Evolutionary conservation across 2,329 filamentous ascomycete genomes (phyloP), one percentile per base, ranked within the genome.

Genomic region (Seiridium cupressi): DNA sequence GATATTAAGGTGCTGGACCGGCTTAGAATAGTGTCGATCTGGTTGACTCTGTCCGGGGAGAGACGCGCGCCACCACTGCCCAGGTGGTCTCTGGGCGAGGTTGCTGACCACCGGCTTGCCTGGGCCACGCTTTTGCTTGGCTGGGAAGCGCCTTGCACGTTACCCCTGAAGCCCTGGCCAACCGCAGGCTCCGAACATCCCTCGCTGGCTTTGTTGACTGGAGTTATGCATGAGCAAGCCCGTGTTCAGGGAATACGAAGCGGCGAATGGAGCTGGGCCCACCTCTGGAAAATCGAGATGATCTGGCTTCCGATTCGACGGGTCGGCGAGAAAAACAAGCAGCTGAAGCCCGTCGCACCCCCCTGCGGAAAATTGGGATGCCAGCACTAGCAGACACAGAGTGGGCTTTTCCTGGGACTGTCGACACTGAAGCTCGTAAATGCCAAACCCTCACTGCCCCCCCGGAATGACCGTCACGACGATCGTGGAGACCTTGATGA

Each of bases 171-270:
- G 31, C 51, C 54, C 44, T 47, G 55, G n/a, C 44, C 34, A 36
- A 35, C 42, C 44, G 40, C 44, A 47, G 7, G 5, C 44, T 10
- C 46, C 42, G 40, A 38, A 44, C 11, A 34, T 35, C 49, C 11
- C n/a, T 10, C 18, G 51, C 36, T 18, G n/a, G 40, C 36, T 32
- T 55, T 55, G 51, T 55, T 55, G 51, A 55, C 51, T 55, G 51
- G 36, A 44, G 38, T 55, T 57, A 49, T 58, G 57, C 57, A 59
- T 59, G 44, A 54, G 62, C 61, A 58, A 57, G 54, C 58, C 56
- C 61, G 59, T 59, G 64, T 64, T 55, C 60, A 62, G 59, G 59
- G 51, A 68, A 69, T 69, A 69, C 67, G 67, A 69, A 67, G 67
- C 56, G 65, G 63, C 63, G 61, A 65, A 66, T 65, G 64, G 61